Conservation (phyloP, 2,329 filamentous ascomycete species). For the Emmonsiellopsis sp. region DNA sequence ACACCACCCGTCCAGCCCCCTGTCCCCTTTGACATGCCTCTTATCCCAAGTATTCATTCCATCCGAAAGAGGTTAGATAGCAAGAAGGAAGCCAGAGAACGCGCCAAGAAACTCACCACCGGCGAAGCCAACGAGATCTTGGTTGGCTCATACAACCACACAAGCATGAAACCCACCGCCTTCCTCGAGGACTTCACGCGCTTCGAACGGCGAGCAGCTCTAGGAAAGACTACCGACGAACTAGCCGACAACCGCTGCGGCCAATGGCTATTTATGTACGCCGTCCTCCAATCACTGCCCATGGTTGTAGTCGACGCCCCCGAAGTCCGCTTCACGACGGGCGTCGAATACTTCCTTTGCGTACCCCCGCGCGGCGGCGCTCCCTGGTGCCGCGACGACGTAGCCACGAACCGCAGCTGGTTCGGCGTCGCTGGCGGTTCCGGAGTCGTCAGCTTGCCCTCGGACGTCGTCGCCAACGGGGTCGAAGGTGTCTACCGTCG, state of each 20-base stretch:
- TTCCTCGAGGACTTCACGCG: conserved; percentile 42
- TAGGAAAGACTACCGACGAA: conserved; percentile 37
- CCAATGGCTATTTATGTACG: conserved; percentile 45
- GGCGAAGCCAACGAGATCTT: conserved; percentile 69
- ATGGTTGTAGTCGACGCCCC: conserved; percentile 42
- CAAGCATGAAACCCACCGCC: conserved; percentile 47
- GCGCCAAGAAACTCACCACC: conserved; percentile 63
- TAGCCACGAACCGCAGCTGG: conserved; percentile 37
- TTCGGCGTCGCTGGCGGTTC: conserved; percentile 52
- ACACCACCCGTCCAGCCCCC: conserved; percentile 84
- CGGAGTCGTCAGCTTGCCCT: conserved; percentile 53
- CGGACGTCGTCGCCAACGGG: conserved; percentile 56
- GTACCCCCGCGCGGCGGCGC: conserved; percentile 40
- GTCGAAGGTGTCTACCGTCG: conserved; percentile 60
- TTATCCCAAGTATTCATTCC: conserved; percentile 60
- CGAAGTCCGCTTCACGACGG: conserved; percentile 34
- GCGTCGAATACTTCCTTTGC: conserved; percentile 43
- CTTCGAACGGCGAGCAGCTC: conserved; percentile 37
- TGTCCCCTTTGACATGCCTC: conserved; percentile 80
- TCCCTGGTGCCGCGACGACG: conserved; percentile 41
- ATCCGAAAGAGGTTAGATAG: conserved; percentile 58
- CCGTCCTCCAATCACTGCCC: conserved; percentile 41
- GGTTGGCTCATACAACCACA: conserved; percentile 72
- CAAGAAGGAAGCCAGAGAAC: conserved; percentile 64
- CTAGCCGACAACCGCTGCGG: conserved; percentile 39